Evolutionary conservation across 1,139 yeast genomes (phyloP).

Genomic region (Yamadazyma oceani): DNA sequence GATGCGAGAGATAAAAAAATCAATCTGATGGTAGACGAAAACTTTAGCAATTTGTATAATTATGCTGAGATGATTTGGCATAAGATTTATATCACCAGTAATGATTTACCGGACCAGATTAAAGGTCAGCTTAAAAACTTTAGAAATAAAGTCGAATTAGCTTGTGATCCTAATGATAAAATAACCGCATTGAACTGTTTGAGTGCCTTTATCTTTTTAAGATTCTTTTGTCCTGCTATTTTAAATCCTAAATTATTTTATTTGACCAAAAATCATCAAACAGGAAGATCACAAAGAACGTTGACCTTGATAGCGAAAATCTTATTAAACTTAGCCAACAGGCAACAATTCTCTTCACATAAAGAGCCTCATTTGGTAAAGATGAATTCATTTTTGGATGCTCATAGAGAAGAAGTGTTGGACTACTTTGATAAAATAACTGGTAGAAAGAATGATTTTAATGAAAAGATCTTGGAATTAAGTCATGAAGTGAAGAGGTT

Average conservation of each 20-base stretch:
- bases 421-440: constrained; percentile 76
- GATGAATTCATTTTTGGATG: constrained; percentile 66
- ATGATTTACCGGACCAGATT: constrained; percentile 73
- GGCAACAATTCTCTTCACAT: constrained; percentile 66
- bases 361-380: constrained; percentile 80
- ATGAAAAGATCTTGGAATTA: constrained; percentile 55
- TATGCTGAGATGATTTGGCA: constrained; percentile 72
- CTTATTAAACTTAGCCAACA: constrained; percentile 74
- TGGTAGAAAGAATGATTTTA: constrained; percentile 65
- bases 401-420: constrained; percentile 56
- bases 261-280: constrained; percentile 67
- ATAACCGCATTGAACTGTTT: constrained; percentile 66
- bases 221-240: constrained; percentile 90
- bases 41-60: constrained; percentile 50
- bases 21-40: constrained; percentile 41
- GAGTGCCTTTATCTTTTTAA: constrained; percentile 77
- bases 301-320: constrained; percentile 82
- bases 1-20: constrained; percentile 26
- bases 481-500: constrained; percentile 57
- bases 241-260: constrained; percentile 84
- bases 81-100: constrained; percentile 64
- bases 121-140: constrained; percentile 59
- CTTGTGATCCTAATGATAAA: constrained; percentile 58
- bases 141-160: constrained; percentile 58
- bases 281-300: constrained; percentile 71